Evolutionary conservation across 495 filamentous ascomycete species (phyloP), one percentile per base, ranked within the genome.

Genomic region (Podospora bellae-mahoneyi): DNA sequence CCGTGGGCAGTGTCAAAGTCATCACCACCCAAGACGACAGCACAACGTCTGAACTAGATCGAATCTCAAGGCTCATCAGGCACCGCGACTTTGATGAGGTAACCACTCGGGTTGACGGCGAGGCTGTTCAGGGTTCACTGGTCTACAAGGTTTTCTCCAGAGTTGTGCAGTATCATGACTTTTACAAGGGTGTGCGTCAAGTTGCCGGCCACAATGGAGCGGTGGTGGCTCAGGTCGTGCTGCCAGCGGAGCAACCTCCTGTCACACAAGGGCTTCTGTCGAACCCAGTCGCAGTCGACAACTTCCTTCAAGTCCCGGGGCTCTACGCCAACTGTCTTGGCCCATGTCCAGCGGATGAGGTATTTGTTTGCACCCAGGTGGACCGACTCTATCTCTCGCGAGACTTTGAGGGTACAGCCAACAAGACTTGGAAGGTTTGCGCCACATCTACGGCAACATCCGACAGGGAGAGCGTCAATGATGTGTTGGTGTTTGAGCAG

Each of bases 371-470:
- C 30, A 32, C 30, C 6, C 30, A 32, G 30, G 30, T 32, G 30
- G 30, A 32, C 30, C 30, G 30, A 4, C 30, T 32, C 6, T 32
- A 3, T 6, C 30, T 32, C 6, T 32, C 30, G 6, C 30, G 30
- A 32, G 30, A 32, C 4, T 32, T 32, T 32, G 30, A 32, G 30
- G 30, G 30, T 6, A 32, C 30, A 32, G 30, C 30, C 30, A 32
- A 32, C 30, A 32, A 6, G 6, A 32, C 30, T 4, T 44, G 61
- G 61, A 32, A 16, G 79, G 78, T n/a, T 70, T 81, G 15, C 77
- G 78, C 62, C 79, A 78, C 20, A 67, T 81, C 5, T 20, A 4
- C 28, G 26, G 27, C 19, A 32, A 53, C 27, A 39, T 32, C 64
- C 15, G 53, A 56, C 4, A 56, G 16, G 15, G 53, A 56, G 19